These are phyloP conservation scores for Aeschynomene evenia DNA, from an alignment of 306 rosid genomes.

Conservation along the genomic window DNA sequence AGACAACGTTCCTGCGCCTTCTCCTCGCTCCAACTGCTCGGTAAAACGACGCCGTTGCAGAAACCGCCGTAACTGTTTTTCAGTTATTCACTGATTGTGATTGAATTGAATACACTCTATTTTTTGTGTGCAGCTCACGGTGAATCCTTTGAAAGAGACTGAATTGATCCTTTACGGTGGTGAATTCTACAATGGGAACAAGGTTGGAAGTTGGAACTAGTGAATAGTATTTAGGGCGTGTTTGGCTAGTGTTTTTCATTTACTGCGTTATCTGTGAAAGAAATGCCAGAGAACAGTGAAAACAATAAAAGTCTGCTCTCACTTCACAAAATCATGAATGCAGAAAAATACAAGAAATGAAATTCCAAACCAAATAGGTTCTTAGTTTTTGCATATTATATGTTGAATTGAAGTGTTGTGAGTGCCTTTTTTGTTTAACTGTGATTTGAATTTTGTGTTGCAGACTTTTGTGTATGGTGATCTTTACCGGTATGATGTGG, in stretches of 20 bases:
- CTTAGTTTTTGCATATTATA: background rate
- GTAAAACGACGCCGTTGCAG: conserved; percentile 37
- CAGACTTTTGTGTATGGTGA: conserved; percentile 93
- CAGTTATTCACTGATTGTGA: background rate
- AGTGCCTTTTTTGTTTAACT: background rate
- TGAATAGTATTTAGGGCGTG: too few species aligned
- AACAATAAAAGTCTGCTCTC: too few species aligned
- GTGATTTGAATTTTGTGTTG: conserved; percentile 25
- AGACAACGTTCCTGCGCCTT: conserved; percentile 93
- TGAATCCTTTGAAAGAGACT: conserved; percentile 93
- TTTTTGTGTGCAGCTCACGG: conserved; percentile 49
- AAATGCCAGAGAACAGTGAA: too few species aligned
- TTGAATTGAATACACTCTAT: too few species aligned
- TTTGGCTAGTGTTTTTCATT: too few species aligned
- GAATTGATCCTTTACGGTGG: conserved; percentile 90
- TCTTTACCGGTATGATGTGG: conserved; percentile 79
- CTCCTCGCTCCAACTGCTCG: conserved; percentile 88
- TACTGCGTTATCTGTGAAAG: too few species aligned
- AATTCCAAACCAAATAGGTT: background rate
- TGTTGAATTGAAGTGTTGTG: conserved; percentile 15
- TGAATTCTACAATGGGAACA: conserved; percentile 93
- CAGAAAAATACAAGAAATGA: too few species aligned
- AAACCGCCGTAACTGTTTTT: background rate
- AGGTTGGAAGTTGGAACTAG: conserved; percentile 53
- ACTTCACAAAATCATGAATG: too few species aligned